Percentiles rank a stretch among this genome's conserved stretches.
Evolutionary conservation across 169 alveolate genomes (phyloP).

Genomic region (Plasmodium billcollinsi): DNA sequence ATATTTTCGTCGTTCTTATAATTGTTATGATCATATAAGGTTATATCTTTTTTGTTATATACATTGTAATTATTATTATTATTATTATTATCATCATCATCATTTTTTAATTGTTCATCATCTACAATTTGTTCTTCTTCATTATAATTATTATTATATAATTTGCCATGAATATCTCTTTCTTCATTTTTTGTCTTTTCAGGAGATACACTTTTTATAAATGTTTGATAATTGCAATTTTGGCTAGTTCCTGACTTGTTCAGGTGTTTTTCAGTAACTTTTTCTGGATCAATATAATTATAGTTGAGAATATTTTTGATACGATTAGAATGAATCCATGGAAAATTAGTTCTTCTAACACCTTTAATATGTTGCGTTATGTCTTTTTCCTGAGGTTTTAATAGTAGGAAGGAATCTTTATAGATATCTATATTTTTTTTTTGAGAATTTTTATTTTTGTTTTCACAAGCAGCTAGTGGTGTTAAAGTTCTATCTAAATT

Average conservation of each 20-base stretch:
- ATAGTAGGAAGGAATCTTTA: conserved; percentile 33
- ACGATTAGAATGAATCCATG: conserved; percentile 63
- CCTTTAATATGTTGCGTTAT: conserved; percentile 46
- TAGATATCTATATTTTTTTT: conserved; percentile 61
- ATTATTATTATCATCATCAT: too few species aligned
- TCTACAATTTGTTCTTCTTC: background rate
- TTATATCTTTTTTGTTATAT: too few species aligned
- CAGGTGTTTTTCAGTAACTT: background rate
- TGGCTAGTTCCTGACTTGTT: background rate
- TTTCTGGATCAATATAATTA: conserved; percentile 9
- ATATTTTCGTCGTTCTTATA: too few species aligned
- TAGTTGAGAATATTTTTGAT: conserved; percentile 42
- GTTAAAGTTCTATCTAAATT: conserved; percentile 74
- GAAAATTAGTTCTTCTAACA: conserved; percentile 46
- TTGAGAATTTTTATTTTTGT: conserved; percentile 13
- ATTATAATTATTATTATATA: too few species aligned
- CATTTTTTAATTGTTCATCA: background rate
- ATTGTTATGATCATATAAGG: too few species aligned
- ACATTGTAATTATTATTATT: too few species aligned
- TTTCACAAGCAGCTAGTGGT: conserved; percentile 17
- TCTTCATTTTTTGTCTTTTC: background rate
- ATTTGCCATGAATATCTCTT: background rate
- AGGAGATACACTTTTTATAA: background rate
- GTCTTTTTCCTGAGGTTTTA: conserved; percentile 15
- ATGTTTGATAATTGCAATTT: background rate